Conservation (phyloP, 331 rosid species). For the Erythrophleum ivorense region DNA sequence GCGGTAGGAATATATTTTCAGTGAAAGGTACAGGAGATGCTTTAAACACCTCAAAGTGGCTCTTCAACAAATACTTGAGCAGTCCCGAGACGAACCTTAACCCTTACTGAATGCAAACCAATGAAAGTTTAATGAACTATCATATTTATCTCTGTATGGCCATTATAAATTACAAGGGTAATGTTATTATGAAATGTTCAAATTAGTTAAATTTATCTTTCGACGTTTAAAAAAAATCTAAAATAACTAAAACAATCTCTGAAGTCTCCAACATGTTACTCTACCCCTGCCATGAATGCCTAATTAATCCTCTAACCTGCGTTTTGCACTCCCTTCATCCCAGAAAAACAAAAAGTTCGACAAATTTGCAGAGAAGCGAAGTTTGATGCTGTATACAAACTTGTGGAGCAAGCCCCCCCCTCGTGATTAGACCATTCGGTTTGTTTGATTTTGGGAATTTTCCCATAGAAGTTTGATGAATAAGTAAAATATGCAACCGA, state of each 20-base stretch:
- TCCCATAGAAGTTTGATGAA: too few relatives aligned
- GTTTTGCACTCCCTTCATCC: not conserved
- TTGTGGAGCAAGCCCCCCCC: too few relatives aligned
- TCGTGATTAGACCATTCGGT: too few relatives aligned
- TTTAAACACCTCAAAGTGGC: slow-evolving; percentile 63
- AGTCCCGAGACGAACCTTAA: slow-evolving; percentile 36
- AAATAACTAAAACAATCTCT: not conserved
- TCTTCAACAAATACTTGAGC: slow-evolving; percentile 63
- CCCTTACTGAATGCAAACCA: slow-evolving; percentile 6
- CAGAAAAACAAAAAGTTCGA: too few relatives aligned
- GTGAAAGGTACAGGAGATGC: slow-evolving; percentile 60
- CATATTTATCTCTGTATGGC: not conserved
- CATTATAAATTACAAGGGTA: not conserved
- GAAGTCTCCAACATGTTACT: not conserved
- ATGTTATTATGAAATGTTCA: not conserved
- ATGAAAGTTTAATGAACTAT: not conserved
- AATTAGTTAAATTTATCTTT: not conserved
- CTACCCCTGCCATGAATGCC: not conserved
- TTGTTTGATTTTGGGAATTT: too few relatives aligned
- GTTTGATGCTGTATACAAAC: not conserved
- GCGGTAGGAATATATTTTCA: slow-evolving; percentile 52
- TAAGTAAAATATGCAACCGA: too few relatives aligned
- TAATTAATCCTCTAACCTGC: not conserved
- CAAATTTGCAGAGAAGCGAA: not conserved
- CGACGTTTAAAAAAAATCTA: not conserved